Conservation (phyloP, 2,329 filamentous ascomycete genomes). For the Aurifilum marmelostoma region DNA sequence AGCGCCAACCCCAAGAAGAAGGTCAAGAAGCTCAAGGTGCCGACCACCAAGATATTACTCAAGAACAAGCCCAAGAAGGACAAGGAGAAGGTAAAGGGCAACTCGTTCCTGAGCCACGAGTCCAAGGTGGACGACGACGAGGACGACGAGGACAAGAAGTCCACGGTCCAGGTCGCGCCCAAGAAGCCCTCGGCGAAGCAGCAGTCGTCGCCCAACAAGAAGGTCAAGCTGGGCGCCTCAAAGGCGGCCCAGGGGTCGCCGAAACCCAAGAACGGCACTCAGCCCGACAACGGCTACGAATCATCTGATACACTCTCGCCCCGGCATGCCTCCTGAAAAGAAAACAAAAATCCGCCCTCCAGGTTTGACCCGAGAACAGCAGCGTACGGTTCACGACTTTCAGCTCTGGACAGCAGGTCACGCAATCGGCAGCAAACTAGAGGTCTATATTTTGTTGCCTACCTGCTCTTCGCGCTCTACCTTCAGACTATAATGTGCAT, state of each 20-base stretch:
- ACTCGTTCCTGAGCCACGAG: constrained; percentile 55
- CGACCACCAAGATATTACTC: constrained; percentile 58
- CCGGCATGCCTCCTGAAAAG: constrained; percentile 36
- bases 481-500: not conserved
- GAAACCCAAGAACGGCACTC: constrained; percentile 53
- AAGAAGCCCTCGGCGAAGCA: constrained; percentile 49
- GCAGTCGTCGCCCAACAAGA: constrained; percentile 48
- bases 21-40: constrained; percentile 53
- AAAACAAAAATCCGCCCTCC: not conserved
- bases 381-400: not conserved
- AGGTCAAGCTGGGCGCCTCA: constrained; percentile 45
- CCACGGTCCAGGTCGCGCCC: constrained; percentile 45
- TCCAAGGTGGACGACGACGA: constrained; percentile 46
- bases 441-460: not conserved
- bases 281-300: constrained; percentile 57
- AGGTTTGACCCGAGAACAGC: too few species aligned
- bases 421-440: not conserved
- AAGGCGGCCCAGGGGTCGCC: constrained; percentile 55
- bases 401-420: not conserved
- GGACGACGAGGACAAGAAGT: constrained; percentile 41
- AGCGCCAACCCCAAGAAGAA: constrained; percentile 58
- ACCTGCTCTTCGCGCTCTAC: not conserved
- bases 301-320: constrained; percentile 61
- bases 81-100: constrained; percentile 55
- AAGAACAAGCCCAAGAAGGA: constrained; percentile 63